Conservation (phyloP, 2,329 filamentous ascomycete genomes). For the Colletotrichum australisinense region DNA sequence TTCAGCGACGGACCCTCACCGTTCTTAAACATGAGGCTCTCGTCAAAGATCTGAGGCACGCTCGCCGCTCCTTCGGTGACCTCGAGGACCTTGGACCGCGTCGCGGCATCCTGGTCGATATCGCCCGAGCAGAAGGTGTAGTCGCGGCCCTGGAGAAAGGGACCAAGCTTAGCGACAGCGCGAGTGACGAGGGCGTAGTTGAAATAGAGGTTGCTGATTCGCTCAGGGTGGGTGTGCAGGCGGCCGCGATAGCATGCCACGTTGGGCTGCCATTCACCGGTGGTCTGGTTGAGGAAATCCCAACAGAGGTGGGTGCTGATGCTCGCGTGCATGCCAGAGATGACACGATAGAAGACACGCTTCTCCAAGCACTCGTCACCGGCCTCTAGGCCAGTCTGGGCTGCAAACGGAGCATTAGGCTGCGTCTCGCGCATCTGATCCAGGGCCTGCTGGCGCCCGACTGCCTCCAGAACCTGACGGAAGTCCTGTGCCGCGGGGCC, state of each 20-base stretch:
- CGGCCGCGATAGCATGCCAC: constrained; percentile 87
- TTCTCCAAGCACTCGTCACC: constrained; percentile 98
- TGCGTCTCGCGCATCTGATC: constrained; percentile 67
- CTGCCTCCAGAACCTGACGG: constrained; percentile 69
- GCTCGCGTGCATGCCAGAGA: constrained; percentile 98
- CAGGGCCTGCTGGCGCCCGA: constrained; percentile 70
- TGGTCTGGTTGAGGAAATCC: constrained; percentile 95
- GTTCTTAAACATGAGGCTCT: constrained; percentile 93
- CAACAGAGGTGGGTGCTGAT: constrained; percentile 97
- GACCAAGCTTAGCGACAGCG: constrained; percentile 89
- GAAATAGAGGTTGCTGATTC: constrained; percentile 98
- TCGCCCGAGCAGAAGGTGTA: constrained; percentile 97
- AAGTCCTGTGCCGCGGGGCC: constrained; percentile 70
- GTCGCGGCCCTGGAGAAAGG: constrained; percentile 72
- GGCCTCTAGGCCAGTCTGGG: constrained; percentile 75
- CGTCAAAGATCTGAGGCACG: constrained; percentile 88
- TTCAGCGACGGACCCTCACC: constrained; percentile 82
- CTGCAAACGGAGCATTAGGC: constrained; percentile 68
- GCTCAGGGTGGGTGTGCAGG: constrained; percentile 87
- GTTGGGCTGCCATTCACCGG: constrained; percentile 93
- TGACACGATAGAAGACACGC: constrained; percentile 95
- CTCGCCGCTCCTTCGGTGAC: constrained; percentile 78
- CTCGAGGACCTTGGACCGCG: constrained; percentile 83
- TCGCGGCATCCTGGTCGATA: constrained; percentile 78
- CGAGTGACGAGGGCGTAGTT: constrained; percentile 97